Evolutionary conservation across 192 early-diverging fungal genomes (phyloP).

Genomic region (Dissophora globulifera): DNA sequence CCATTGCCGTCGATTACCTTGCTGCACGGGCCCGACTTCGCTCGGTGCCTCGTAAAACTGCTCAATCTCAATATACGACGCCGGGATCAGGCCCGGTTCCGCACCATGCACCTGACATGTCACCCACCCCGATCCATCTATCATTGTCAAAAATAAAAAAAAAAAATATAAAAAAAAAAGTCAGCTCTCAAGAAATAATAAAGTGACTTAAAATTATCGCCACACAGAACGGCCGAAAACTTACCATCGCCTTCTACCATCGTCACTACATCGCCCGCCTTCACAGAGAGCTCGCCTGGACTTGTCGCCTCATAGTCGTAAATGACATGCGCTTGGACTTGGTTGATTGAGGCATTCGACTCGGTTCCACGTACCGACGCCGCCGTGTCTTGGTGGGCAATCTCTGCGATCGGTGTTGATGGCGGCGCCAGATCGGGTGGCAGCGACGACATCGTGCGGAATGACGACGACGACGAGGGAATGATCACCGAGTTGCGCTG

Average conservation of each 20-base stretch:
- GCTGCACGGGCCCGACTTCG: conserved; percentile 17
- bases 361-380: not conserved
- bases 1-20: too few species aligned
- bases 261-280: conserved; percentile 63
- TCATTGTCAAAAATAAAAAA: too few species aligned
- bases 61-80: conserved; percentile 59
- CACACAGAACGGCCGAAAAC: too few species aligned
- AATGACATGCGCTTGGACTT: conserved; percentile 57
- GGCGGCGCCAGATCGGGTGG: conserved; percentile 28
- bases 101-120: conserved; percentile 24
- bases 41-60: conserved; percentile 25
- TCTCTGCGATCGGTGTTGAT: conserved; percentile 39
- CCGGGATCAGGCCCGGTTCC: conserved; percentile 59
- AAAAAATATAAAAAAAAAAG: not conserved
- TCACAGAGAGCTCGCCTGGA: conserved; percentile 66
- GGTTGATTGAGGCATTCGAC: conserved; percentile 16
- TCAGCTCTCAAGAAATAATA: not conserved
- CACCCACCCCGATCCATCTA: conserved; percentile 49
- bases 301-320: conserved; percentile 69
- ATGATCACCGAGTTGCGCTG: conserved; percentile 33
- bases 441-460: conserved; percentile 35
- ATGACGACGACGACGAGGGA: conserved; percentile 33
- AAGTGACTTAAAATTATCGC: conserved; percentile 7
- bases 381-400: conserved; percentile 12
- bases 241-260: conserved; percentile 66